phyloP scores from a whole-genome alignment of 495 filamentous ascomycete species.

The Neurospora sp. region DNA sequence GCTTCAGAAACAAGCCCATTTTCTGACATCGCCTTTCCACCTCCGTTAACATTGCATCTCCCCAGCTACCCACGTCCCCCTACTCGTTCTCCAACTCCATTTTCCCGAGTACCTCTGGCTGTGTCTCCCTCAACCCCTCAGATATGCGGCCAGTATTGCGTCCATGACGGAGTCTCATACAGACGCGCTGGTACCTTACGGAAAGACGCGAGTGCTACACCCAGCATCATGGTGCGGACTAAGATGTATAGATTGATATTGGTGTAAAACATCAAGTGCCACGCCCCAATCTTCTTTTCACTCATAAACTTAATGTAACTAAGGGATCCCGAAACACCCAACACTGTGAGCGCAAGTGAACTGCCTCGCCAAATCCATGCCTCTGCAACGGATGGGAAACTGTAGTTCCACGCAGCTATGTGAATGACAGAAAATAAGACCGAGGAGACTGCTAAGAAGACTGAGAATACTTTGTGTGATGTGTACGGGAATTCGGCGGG shows the following conservation, averaged over 20 bases:
- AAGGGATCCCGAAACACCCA: too few relatives aligned
- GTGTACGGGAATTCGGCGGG: rapidly evolving
- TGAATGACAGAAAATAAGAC: neutral
- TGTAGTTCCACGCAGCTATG: neutral
- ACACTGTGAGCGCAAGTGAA: neutral
- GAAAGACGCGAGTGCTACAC: rapidly evolving
- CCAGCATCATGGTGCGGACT: neutral
- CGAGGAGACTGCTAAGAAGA: rapidly evolving
- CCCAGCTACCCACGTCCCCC: neutral
- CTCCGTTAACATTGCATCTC: neutral
- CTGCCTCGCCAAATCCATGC: neutral
- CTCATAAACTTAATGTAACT: too few relatives aligned
- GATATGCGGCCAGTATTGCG: neutral
- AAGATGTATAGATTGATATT: neutral
- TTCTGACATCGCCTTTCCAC: neutral
- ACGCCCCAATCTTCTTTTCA: too few relatives aligned
- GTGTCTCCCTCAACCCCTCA: neutral
- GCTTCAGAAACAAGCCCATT: neutral
- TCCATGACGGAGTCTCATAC: neutral
- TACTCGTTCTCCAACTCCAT: neutral
- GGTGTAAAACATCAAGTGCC: too few relatives aligned
- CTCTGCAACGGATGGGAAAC: neutral
- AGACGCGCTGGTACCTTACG: neutral
- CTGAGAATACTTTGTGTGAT: rapidly evolving
- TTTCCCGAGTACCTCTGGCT: neutral